Evolutionary conservation across 139 green algal genomes (phyloP), one percentile per base, ranked within the genome.

Genomic region (Chlorella sp.): DNA sequence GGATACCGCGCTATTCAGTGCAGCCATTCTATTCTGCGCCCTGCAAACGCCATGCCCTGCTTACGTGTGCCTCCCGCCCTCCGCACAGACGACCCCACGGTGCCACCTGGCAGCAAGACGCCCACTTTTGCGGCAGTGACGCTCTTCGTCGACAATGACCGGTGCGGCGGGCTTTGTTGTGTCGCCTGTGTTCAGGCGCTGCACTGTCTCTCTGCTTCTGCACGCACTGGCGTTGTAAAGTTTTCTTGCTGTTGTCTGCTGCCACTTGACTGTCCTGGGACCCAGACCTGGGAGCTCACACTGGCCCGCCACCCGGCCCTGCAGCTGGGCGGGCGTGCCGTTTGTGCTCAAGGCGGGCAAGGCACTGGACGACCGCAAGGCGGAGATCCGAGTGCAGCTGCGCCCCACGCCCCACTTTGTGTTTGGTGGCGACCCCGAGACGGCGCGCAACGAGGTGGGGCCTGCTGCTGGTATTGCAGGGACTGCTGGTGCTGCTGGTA

Each of bases 321-420:
- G 64, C 88, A 90, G 88, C 44, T 98, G 94, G 94, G 74, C 86
- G 16, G 96, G 94, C 34, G 96, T 98, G 80, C 96, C 96, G 0
- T 96, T 98, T 85, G 90, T 99, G 56, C 89, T 99, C 68, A 97
- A 98, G 89, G 97, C 97, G 6, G 97, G 96, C 80, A 99, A 99
- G 88, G 97, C 95, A 17, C 85, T 99, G 84, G 91, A 97, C 81
- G 86, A 94, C 81, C 83, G 87, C 38, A 92, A 92, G 76, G 84
- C 86, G 32, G 89, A 93, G 74, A 92, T 94, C 41, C 82, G 91
- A 2, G 68, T 98, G 38, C 92, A 95, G 75, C 88, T 94, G 83
- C 77, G 82, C 22, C 36, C 86, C 34, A 88, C 91, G 1, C 82
- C 86, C 36, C 88, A 86, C 76, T 90, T 86, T 54, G 54, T 90